These are phyloP conservation scores for Kodamaea sp. DNA, from an alignment of 1,139 yeast genomes.

Conservation along the genomic window DNA sequence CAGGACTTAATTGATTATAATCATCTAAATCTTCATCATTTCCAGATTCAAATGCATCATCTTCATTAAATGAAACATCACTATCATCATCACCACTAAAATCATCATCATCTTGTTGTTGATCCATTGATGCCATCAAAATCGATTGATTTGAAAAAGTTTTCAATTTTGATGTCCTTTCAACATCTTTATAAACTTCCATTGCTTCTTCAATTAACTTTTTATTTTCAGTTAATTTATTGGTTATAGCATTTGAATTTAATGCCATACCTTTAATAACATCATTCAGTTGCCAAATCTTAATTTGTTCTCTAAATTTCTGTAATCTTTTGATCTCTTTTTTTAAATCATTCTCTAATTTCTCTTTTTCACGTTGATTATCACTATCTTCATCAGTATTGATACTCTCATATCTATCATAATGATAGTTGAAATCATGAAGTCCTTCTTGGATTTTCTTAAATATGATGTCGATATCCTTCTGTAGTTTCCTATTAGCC, in stretches of 20 bases:
- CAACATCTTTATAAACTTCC: constrained; percentile 49
- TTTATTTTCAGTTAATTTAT: constrained; percentile 40
- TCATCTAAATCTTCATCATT: constrained; percentile 21
- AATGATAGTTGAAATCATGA: constrained; percentile 39
- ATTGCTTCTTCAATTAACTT: constrained; percentile 46
- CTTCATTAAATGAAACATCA: constrained; percentile 7
- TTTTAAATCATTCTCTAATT: constrained; percentile 25
- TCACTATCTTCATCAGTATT: constrained; percentile 30
- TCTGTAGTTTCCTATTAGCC: constrained; percentile 47
- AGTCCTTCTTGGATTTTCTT: constrained; percentile 28
- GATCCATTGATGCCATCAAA: constrained; percentile 42
- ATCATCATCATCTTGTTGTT: constrained; percentile 20
- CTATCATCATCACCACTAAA: constrained; percentile 15
- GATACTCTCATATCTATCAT: constrained; percentile 38
- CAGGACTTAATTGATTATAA: constrained; percentile 27
- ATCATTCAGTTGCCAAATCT: constrained; percentile 39
- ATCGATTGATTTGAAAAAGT: constrained; percentile 47
- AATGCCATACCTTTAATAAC: constrained; percentile 26
- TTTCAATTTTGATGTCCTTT: constrained; percentile 43
- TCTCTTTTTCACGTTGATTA: constrained; percentile 25
- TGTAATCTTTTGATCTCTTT: constrained; percentile 28
- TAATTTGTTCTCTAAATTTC: constrained; percentile 28
- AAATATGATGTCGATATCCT: constrained; percentile 32
- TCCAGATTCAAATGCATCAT: constrained; percentile 14
- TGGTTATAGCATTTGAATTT: constrained; percentile 13